These are phyloP conservation scores for Tetrahymena borealis DNA, from an alignment of 73 alveolate genomes.

Conservation along the genomic window DNA sequence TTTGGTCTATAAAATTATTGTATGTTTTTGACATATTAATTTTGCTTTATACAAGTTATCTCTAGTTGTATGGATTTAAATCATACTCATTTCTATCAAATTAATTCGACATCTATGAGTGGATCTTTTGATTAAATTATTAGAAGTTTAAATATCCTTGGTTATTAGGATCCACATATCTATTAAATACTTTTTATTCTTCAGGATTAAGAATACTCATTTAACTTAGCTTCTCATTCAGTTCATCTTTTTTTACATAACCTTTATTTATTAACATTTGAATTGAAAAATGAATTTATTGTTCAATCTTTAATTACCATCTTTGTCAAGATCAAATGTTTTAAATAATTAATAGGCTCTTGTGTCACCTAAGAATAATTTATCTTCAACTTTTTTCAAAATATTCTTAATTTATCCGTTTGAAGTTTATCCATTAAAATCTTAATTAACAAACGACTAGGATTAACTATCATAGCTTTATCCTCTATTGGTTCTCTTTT, in stretches of 20 bases:
- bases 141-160: not conserved
- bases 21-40: not conserved
- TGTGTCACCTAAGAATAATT: not conserved
- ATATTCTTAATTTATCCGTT: not conserved
- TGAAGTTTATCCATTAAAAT: not conserved
- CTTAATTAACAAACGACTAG: not conserved
- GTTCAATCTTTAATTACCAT: not conserved
- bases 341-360: not conserved
- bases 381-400: not conserved
- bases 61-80: not conserved
- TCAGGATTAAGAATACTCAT: not conserved
- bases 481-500: not conserved
- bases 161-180: not conserved
- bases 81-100: not conserved
- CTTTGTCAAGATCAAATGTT: not conserved
- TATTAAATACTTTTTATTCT: not conserved
- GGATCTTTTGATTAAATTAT: not conserved
- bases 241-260: not conserved
- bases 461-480: not conserved
- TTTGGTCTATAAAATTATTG: not conserved
- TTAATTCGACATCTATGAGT: not conserved
- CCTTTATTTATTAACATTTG: not conserved
- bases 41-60: not conserved
- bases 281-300: too few relatives aligned
- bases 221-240: not conserved